Evolutionary conservation across 2,329 filamentous ascomycete genomes (phyloP).

Genomic region (Apiospora marii): DNA sequence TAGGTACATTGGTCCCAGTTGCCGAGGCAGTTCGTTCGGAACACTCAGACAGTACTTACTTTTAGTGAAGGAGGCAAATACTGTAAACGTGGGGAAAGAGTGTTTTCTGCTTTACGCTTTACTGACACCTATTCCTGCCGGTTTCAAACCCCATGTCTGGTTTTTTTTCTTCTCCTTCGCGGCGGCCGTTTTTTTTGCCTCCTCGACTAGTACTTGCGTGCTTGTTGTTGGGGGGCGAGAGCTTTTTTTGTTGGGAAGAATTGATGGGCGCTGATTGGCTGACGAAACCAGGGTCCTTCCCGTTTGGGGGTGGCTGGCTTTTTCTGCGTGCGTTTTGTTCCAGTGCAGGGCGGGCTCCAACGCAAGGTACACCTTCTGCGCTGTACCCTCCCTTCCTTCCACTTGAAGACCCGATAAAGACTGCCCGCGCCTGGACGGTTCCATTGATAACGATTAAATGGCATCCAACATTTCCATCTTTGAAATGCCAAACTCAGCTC

Average conservation of each 20-base stretch:
- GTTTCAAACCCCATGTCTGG: not conserved
- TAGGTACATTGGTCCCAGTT: not conserved
- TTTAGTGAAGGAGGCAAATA: not conserved
- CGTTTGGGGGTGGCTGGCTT: conserved; percentile 3
- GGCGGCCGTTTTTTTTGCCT: conserved; percentile 4
- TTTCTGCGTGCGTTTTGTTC: not conserved
- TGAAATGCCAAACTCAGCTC: not conserved
- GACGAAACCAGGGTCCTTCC: conserved; percentile 14
- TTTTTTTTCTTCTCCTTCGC: not conserved
- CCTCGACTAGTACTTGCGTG: not conserved
- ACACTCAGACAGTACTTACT: not conserved
- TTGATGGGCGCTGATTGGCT: not conserved
- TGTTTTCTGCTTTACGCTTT: not conserved
- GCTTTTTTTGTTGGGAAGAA: conserved; percentile 21
- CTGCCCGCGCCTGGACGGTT: not conserved
- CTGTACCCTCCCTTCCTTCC: too few relatives aligned
- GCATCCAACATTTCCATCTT: not conserved
- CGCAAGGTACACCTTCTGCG: not conserved
- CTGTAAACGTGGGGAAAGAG: conserved; percentile 1
- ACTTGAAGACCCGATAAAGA: not conserved
- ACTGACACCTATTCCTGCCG: conserved; percentile 11
- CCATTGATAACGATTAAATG: not conserved
- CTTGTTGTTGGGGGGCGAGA: conserved; percentile 20
- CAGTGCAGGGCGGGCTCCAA: not conserved
- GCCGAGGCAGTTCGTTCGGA: not conserved